phyloP scores from a whole-genome alignment of 768 basidiomycete genomes.

The Lentinus brumalis region DNA sequence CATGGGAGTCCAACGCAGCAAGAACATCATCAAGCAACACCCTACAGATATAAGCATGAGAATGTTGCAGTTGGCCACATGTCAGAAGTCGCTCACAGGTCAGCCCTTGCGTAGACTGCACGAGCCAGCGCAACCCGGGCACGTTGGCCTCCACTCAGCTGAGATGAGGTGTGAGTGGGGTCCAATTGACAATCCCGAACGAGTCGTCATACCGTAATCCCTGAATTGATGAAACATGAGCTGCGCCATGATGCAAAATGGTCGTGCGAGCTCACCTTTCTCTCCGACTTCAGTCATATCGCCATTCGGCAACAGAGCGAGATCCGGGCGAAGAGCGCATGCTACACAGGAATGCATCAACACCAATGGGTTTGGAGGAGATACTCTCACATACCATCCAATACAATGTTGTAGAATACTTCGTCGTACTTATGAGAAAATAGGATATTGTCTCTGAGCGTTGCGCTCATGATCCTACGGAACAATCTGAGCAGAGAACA shows the following conservation, averaged over 20 bases:
- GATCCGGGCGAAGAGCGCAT: slow-evolving; percentile 82
- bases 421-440: slow-evolving; percentile 91
- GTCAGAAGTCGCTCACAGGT: slow-evolving; percentile 56
- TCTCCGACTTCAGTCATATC: slow-evolving; percentile 87
- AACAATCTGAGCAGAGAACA: not conserved
- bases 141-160: slow-evolving; percentile 84
- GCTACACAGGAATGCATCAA: not conserved
- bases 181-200: not conserved
- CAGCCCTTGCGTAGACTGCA: slow-evolving; percentile 89
- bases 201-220: slow-evolving; percentile 56
- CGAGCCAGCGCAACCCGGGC: slow-evolving; percentile 84
- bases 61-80: not conserved
- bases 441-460: slow-evolving; percentile 87
- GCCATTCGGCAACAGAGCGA: slow-evolving; percentile 77
- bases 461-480: slow-evolving; percentile 78
- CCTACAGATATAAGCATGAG: slow-evolving; percentile 33
- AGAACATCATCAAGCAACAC: slow-evolving; percentile 89
- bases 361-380: not conserved
- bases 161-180: not conserved
- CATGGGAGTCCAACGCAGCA: slow-evolving; percentile 84
- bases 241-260: not conserved
- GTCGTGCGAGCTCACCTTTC: slow-evolving; percentile 52
- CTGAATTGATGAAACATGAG: slow-evolving; percentile 31
- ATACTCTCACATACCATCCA: slow-evolving; percentile 57
- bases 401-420: slow-evolving; percentile 76